Evolutionary conservation across 148 eudicot genomes (phyloP), one percentile per base, ranked within the genome.

Genomic region (Pouteria glomerata): DNA sequence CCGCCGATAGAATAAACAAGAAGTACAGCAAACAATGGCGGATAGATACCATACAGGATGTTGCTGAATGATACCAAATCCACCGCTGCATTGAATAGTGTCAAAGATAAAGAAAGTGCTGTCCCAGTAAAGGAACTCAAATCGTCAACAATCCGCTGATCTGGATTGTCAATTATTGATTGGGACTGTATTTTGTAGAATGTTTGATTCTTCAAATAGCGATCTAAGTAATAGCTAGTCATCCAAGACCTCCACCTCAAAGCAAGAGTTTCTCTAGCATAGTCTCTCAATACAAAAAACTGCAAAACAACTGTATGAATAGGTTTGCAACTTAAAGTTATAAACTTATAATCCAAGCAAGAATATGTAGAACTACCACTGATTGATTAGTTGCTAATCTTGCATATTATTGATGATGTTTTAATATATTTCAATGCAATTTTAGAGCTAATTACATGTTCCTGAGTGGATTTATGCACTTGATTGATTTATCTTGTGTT

Each of bases 181-280:
- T 88, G 93, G 23, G 98, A 88, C 79, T 92, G 98, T 75, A 92
- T 88, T 75, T 85, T 86, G 85, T 92, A 90, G 61, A 92, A 92
- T 11, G 90, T 85, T 66, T 73, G 89, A 70, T 90, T 85, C 82
- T 78, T 84, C 56, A 92, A 70, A 82, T 92, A 92, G 63, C 96
- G 98, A 26, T 85, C 80, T 87, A 92, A 84, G 75, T 92, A 92
- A 81, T 75, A 84, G 73, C 80, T 84, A 68, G 98, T 92, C 98
- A 92, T 92, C 98, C 98, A 92, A 71, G 96, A 86, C 73, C 98
- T 88, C 98, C 98, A 92, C 78, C 96, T 82, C 81, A 92, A 81
- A 23, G 98, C 78, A 80, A 92, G 93, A 44, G 82, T 88, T 23
- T 92, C 98, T 77, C 84, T 86, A 24, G 98, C 93, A 85, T 80